phyloP scores from a whole-genome alignment of 768 basidiomycete species.

The Hebeloma cylindrosporum region DNA sequence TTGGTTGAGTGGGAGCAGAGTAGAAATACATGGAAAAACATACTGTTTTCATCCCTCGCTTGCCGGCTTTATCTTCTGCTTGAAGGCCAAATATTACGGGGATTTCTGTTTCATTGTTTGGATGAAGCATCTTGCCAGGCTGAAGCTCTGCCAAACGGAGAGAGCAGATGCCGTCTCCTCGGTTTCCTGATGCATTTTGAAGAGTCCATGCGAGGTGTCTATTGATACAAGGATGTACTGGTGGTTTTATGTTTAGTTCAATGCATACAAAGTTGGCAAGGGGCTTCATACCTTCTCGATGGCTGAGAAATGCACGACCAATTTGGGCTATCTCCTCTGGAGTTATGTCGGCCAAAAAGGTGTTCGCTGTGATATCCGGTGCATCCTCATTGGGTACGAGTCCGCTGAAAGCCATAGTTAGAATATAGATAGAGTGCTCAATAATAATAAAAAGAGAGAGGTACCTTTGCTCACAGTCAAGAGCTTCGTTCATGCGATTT shows the following conservation, averaged over 20 bases:
- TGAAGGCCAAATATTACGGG: slow-evolving; percentile 26
- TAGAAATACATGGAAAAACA: background rate
- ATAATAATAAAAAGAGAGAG: background rate
- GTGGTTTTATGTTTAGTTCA: background rate
- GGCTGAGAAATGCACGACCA: slow-evolving; percentile 25
- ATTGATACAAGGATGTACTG: slow-evolving; percentile 14
- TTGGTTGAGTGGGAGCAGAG: background rate
- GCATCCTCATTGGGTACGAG: slow-evolving; percentile 29
- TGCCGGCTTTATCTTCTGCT: slow-evolving; percentile 31
- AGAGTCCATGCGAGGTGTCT: slow-evolving; percentile 30
- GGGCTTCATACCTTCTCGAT: slow-evolving; percentile 25
- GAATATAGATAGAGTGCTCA: background rate
- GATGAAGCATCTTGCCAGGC: slow-evolving; percentile 26
- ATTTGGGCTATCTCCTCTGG: slow-evolving; percentile 25
- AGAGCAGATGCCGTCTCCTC: slow-evolving; percentile 30
- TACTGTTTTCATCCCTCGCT: slow-evolving; percentile 24
- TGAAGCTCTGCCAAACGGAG: slow-evolving; percentile 28
- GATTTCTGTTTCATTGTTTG: slow-evolving; percentile 20
- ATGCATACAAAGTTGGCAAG: background rate
- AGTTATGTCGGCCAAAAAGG: slow-evolving; percentile 27
- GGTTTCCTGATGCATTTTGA: slow-evolving; percentile 30
- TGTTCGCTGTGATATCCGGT: slow-evolving; percentile 32
- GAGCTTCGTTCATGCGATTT: slow-evolving; percentile 26
- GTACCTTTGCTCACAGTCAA: slow-evolving; percentile 15
- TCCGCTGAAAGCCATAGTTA: slow-evolving; percentile 13